Percentiles rank a stretch among this genome's conserved stretches.
These are phyloP conservation scores for Cadophora malorum DNA, from an alignment of 2,329 filamentous ascomycete species.

Conservation along the genomic window DNA sequence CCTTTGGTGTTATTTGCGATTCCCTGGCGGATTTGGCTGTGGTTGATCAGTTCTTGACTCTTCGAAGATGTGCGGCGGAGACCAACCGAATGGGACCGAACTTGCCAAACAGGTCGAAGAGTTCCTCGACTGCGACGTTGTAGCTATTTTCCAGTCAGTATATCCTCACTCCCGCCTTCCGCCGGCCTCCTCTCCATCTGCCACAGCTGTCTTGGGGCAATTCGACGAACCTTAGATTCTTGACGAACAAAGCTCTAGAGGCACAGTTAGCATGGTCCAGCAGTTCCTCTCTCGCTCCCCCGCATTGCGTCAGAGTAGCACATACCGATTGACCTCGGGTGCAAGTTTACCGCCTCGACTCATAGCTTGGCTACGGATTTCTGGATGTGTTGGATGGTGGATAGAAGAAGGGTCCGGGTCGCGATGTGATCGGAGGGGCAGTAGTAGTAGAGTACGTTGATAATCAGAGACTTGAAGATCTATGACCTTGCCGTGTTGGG, in stretches of 20 bases:
- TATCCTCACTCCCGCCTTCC: slow-evolving; percentile 60
- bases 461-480: slow-evolving; percentile 27
- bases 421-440: slow-evolving; percentile 24
- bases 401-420: slow-evolving; percentile 18
- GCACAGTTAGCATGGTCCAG: slow-evolving; percentile 39
- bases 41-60: slow-evolving; percentile 24
- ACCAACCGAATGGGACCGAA: slow-evolving; percentile 92
- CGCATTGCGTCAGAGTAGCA: slow-evolving; percentile 34
- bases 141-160: slow-evolving; percentile 66
- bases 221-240: slow-evolving; percentile 87
- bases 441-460: slow-evolving; percentile 22
- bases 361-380: slow-evolving; percentile 71
- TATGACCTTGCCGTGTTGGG: slow-evolving; percentile 22
- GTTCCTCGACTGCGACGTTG: slow-evolving; percentile 97
- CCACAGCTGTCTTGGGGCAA: slow-evolving; percentile 30
- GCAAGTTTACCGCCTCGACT: slow-evolving; percentile 96
- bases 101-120: slow-evolving; percentile 98
- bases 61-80: slow-evolving; percentile 17
- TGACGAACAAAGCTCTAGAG: slow-evolving; percentile 96
- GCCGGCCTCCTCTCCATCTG: slow-evolving; percentile 43
- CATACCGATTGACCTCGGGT: slow-evolving; percentile 98
- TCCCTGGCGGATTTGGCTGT: slow-evolving; percentile 95
- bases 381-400: slow-evolving; percentile 30
- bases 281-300: slow-evolving; percentile 13
- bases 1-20: slow-evolving; percentile 98